Percentiles rank a stretch among this genome's conserved stretches.
These are phyloP conservation scores for Phaeosphaeriaceae sp. DNA, from an alignment of 2,329 filamentous ascomycete genomes.

Conservation along the genomic window DNA sequence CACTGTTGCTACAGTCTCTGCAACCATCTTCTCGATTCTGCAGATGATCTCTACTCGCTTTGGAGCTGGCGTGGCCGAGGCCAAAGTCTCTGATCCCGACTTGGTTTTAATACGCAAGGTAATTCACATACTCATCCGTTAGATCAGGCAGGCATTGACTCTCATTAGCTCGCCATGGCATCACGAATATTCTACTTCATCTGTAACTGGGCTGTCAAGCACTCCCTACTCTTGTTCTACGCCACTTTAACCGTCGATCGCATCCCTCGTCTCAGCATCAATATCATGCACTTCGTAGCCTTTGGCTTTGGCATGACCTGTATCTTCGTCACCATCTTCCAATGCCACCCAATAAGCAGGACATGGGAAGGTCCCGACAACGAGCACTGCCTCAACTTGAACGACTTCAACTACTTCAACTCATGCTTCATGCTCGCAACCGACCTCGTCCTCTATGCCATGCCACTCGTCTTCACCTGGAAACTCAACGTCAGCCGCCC, in stretches of 20 bases:
- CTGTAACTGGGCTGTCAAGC: conserved; percentile 51
- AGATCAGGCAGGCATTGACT: not conserved
- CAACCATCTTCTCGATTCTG: conserved; percentile 30
- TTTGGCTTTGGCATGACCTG: conserved; percentile 43
- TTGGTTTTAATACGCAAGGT: conserved; percentile 23
- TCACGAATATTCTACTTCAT: conserved; percentile 47
- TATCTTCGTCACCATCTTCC: conserved; percentile 45
- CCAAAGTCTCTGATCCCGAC: conserved; percentile 12
- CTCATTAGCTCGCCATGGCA: conserved; percentile 25
- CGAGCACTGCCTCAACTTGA: conserved; percentile 45
- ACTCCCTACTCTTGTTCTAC: conserved; percentile 51
- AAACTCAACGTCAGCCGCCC: conserved; percentile 39
- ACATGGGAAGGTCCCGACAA: conserved; percentile 33
- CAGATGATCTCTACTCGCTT: conserved; percentile 31
- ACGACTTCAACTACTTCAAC: conserved; percentile 47
- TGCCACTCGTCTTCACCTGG: conserved; percentile 50
- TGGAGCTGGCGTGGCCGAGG: conserved; percentile 28
- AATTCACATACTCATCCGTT: not conserved
- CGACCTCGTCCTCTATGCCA: conserved; percentile 47
- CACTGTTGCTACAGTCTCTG: conserved; percentile 28
- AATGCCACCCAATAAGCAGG: conserved; percentile 46
- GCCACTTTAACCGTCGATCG: conserved; percentile 42
- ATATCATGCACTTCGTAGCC: conserved; percentile 42
- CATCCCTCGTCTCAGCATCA: conserved; percentile 34
- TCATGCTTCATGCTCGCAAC: conserved; percentile 48